Conservation (phyloP, 495 filamentous ascomycete species). For the Trichoderma erinaceum region DNA sequence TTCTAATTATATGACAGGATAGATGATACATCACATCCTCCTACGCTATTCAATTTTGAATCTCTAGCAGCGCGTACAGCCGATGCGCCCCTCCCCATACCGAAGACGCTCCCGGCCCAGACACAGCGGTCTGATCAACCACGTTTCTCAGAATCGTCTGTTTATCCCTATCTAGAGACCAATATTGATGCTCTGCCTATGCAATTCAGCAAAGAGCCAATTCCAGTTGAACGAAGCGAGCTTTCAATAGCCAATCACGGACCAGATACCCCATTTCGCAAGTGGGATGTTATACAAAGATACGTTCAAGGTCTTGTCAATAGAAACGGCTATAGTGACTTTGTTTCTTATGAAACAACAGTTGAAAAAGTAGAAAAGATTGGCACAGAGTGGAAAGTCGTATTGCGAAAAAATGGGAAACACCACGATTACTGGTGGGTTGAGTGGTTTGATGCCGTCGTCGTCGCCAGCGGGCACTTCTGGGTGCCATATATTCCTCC, state of each 20-base stretch:
- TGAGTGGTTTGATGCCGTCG: constrained; percentile 59
- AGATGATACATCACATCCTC: constrained; percentile 32
- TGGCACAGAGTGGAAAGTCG: constrained; percentile 32
- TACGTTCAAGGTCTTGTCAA: constrained; percentile 31
- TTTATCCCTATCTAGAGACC: constrained; percentile 40
- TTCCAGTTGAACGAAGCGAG: constrained; percentile 27
- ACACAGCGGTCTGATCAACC: constrained; percentile 37
- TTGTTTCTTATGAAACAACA: constrained; percentile 34
- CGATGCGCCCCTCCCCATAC: constrained; percentile 44
- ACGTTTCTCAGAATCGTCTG: constrained; percentile 44
- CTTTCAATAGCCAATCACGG: constrained; percentile 30
- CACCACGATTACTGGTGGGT: constrained; percentile 34
- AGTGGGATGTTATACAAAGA: constrained; percentile 30
- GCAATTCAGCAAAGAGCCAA: constrained; percentile 36
- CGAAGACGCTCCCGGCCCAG: constrained; percentile 39
- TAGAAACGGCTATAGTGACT: constrained; percentile 30
- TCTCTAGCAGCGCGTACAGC: constrained; percentile 39
- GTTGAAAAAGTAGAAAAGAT: constrained; percentile 33
- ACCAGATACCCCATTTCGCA: constrained; percentile 29
- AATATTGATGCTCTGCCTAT: constrained; percentile 36
- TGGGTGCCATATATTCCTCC: constrained; percentile 60
- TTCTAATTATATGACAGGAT: constrained; percentile 31
- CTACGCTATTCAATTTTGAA: constrained; percentile 35
- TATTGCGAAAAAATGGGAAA: constrained; percentile 27
- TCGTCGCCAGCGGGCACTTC: constrained; percentile 69